phyloP scores from a whole-genome alignment of 331 rosid species.

The Spiraea crenata region DNA sequence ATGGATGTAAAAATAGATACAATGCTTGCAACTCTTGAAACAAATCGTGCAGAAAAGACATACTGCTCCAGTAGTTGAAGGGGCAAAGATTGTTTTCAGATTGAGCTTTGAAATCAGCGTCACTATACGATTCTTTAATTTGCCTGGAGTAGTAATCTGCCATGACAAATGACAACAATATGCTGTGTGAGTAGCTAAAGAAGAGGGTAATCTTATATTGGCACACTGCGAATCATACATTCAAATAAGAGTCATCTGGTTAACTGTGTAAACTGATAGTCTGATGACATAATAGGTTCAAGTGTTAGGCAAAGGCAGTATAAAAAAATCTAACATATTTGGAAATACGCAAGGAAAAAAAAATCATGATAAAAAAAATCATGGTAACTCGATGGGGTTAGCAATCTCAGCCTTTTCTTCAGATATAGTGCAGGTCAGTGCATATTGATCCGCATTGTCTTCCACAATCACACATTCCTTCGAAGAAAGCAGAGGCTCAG shows the following conservation, averaged over 20 bases:
- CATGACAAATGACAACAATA: background rate
- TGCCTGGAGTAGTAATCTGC: conserved; percentile 27
- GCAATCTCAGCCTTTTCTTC: conserved; percentile 17
- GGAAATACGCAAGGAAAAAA: no score
- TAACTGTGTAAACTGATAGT: background rate
- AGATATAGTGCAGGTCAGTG: conserved; percentile 24
- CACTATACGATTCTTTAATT: conserved; percentile 16
- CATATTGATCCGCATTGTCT: conserved; percentile 13
- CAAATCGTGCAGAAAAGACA: background rate
- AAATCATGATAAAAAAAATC: background rate
- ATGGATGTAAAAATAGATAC: no score
- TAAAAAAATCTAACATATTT: background rate
- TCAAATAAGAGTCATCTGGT: background rate
- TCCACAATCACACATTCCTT: conserved; percentile 10
- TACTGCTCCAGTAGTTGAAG: conserved; percentile 53
- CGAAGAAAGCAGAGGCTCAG: conserved; percentile 35
- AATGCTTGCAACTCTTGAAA: no score
- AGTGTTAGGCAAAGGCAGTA: background rate
- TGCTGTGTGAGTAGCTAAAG: background rate
- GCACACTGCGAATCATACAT: background rate
- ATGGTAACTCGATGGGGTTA: background rate
- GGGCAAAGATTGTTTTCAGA: conserved; percentile 44
- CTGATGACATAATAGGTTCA: background rate
- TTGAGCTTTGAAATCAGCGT: conserved; percentile 22
- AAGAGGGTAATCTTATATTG: background rate